Percentiles rank a stretch among this genome's conserved stretches.
Conservation (phyloP, 805 yeast genomes). For the Grigorovia transvaalensis region DNA sequence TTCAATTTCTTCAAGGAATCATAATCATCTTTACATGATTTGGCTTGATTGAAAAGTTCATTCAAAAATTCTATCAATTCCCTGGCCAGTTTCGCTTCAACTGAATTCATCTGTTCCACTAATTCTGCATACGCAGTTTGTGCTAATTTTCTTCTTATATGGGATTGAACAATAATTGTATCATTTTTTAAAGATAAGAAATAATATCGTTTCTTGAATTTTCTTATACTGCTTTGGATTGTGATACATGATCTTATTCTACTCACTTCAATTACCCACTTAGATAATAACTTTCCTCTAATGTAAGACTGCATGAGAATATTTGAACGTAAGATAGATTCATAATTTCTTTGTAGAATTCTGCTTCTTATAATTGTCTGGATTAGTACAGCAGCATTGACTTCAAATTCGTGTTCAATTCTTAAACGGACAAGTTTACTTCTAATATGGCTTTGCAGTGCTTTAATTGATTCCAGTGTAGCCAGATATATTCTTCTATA, state of each 20-base stretch:
- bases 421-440: slow-evolving; percentile 52
- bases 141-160: slow-evolving; percentile 64
- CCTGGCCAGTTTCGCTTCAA: slow-evolving; percentile 1
- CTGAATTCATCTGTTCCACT: slow-evolving; percentile 12
- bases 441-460: slow-evolving; percentile 54
- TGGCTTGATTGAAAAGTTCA: slow-evolving; percentile 59
- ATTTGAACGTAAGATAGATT: slow-evolving; percentile 15
- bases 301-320: slow-evolving; percentile 35
- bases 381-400: slow-evolving; percentile 55
- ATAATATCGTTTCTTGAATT: slow-evolving; percentile 40
- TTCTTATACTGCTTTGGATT: slow-evolving; percentile 62
- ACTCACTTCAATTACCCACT: slow-evolving; percentile 35
- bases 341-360: slow-evolving; percentile 32
- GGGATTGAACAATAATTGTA: slow-evolving; percentile 60
- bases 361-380: slow-evolving; percentile 59
- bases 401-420: slow-evolving; percentile 46
- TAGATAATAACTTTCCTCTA: slow-evolving; percentile 40
- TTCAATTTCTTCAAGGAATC: slow-evolving; percentile 35
- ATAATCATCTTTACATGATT: slow-evolving; percentile 62
- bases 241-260: slow-evolving; percentile 47
- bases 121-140: slow-evolving; percentile 35
- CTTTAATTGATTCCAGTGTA: slow-evolving; percentile 42
- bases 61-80: slow-evolving; percentile 35
- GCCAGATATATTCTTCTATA: slow-evolving; percentile 53
- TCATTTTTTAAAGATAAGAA: slow-evolving; percentile 38